Conservation (phyloP, 352 stramenopile genomes). For the Globisporangium spinosum region DNA sequence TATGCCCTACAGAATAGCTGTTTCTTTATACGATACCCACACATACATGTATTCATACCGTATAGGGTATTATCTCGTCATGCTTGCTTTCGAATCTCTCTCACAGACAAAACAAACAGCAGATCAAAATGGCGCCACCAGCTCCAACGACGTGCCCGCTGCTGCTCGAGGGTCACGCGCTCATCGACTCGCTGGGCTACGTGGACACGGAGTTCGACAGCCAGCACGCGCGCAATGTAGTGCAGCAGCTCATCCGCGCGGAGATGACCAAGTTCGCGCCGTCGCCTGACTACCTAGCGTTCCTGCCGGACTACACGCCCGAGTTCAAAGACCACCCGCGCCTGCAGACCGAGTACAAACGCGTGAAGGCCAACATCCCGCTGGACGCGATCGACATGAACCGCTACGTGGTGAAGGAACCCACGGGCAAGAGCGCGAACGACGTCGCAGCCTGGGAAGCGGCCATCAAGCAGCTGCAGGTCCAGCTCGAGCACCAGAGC, state of each 20-base stretch:
- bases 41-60: not conserved
- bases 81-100: not conserved
- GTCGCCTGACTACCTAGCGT: constrained; percentile 53
- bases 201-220: constrained; percentile 66
- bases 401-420: constrained; percentile 54
- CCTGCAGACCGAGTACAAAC: constrained; percentile 69
- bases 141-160: constrained; percentile 44
- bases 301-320: constrained; percentile 52
- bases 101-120: not conserved
- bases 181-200: constrained; percentile 77
- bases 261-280: constrained; percentile 72
- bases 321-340: constrained; percentile 47
- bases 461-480: constrained; percentile 44
- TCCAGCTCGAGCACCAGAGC: constrained; percentile 56
- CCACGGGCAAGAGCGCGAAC: constrained; percentile 32
- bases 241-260: constrained; percentile 63
- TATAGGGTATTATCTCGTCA: not conserved
- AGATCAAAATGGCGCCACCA: constrained; percentile 24
- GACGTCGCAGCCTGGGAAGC: constrained; percentile 52
- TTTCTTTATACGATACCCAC: not conserved
- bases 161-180: constrained; percentile 50
- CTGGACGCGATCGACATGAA: constrained; percentile 74
- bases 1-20: not conserved
- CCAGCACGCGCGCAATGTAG: constrained; percentile 37
- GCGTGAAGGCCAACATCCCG: constrained; percentile 58